phyloP scores from a whole-genome alignment of 176 grass and related monocot species.

The Phyllostachys edulis region DNA sequence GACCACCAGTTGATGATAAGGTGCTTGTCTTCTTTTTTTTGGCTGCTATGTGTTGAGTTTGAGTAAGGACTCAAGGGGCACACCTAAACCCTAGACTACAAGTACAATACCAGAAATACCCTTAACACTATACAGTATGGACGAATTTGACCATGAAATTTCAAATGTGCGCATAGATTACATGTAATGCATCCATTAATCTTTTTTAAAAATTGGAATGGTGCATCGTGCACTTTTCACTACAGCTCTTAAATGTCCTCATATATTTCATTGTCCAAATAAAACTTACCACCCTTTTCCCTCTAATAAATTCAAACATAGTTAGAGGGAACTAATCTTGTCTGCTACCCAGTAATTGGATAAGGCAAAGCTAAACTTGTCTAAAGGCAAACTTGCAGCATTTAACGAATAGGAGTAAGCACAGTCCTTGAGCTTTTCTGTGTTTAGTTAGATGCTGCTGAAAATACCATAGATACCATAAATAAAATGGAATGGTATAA shows the following conservation, averaged over 20 bases:
- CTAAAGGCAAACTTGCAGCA: slow-evolving; percentile 13
- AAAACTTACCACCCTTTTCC: neutral
- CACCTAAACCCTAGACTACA: too few species aligned
- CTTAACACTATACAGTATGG: neutral
- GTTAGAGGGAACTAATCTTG: neutral
- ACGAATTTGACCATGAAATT: slow-evolving; percentile 12
- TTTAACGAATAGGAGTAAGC: neutral
- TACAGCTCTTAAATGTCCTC: slow-evolving; percentile 8
- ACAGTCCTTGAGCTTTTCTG: slow-evolving; percentile 1
- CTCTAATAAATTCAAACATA: neutral
- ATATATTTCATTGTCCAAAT: neutral
- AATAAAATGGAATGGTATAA: neutral
- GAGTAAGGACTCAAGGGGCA: too few species aligned
- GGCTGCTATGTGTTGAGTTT: neutral
- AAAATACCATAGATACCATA: slow-evolving; percentile 8
- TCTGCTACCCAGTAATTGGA: slow-evolving; percentile 7
- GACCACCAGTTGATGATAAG: neutral
- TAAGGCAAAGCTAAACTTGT: slow-evolving; percentile 2
- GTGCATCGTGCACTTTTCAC: neutral
- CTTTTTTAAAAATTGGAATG: neutral
- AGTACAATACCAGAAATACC: too few species aligned
- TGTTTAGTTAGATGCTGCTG: slow-evolving; percentile 18
- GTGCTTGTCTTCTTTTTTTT: neutral
- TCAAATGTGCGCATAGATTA: neutral
- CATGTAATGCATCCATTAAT: neutral